Conservation (phyloP, 1,284 basidiomycete genomes). For the Abortiporus biennis region DNA sequence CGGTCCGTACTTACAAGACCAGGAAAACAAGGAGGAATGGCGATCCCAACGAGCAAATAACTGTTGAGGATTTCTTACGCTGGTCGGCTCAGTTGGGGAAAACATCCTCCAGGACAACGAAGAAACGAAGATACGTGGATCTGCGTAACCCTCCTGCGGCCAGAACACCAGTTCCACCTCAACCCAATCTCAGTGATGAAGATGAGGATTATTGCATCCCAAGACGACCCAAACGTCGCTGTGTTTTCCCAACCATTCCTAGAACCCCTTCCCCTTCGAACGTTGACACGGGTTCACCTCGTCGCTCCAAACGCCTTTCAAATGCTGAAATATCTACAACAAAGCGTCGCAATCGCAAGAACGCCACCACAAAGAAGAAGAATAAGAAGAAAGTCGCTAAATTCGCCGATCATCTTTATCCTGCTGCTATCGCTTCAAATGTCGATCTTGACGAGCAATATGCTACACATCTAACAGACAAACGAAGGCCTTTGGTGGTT, state of each 20-base stretch:
- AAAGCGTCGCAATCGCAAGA: constrained; percentile 8
- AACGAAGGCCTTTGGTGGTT: too few relatives aligned
- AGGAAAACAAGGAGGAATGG: background rate
- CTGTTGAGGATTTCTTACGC: constrained; percentile 16
- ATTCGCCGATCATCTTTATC: too few relatives aligned
- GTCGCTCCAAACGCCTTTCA: background rate
- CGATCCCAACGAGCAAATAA: constrained; percentile 8
- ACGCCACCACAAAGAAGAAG: too few relatives aligned
- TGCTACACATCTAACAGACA: too few relatives aligned
- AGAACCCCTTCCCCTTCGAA: background rate
- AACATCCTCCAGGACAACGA: background rate
- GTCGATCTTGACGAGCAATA: too few relatives aligned
- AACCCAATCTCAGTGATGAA: too few relatives aligned
- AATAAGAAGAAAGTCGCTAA: too few relatives aligned
- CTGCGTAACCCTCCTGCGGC: background rate
- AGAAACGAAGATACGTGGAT: constrained; percentile 1
- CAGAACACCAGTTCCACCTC: too few relatives aligned
- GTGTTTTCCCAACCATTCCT: background rate
- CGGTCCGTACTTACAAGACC: background rate
- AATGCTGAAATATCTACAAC: constrained; percentile 2
- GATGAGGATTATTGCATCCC: too few relatives aligned
- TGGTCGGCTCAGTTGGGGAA: constrained; percentile 8
- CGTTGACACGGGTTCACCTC: too few relatives aligned
- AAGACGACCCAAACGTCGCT: constrained; percentile 1
- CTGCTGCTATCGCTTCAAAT: too few relatives aligned